These are phyloP conservation scores for Fusarium torulosum DNA, from an alignment of 2,329 filamentous ascomycete species.

Conservation along the genomic window DNA sequence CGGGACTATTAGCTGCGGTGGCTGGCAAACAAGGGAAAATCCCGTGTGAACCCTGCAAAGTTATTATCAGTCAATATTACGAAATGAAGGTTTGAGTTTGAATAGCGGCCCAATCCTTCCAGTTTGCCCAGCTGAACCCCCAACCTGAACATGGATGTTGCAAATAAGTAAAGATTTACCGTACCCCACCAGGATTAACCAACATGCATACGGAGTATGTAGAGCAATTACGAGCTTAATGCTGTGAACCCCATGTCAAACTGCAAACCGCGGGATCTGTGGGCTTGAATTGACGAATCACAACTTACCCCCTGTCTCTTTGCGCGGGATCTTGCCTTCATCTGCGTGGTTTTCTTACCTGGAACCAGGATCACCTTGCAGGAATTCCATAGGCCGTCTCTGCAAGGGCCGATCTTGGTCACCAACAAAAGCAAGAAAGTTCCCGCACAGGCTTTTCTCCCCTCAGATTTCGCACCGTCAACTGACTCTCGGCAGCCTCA, in stretches of 20 bases:
- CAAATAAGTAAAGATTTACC: constrained; percentile 4
- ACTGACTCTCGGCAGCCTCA: neutral
- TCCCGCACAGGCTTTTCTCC: constrained; percentile 19
- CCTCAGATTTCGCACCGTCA: constrained; percentile 5
- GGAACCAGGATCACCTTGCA: neutral
- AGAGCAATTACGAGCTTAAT: neutral
- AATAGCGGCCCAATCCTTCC: too few species aligned
- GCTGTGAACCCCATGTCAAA: neutral
- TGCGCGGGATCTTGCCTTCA: neutral
- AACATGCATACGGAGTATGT: neutral
- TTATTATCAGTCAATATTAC: neutral
- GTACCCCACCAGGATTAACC: neutral
- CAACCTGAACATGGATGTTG: neutral
- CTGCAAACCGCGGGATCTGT: neutral
- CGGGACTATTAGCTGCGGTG: too few species aligned
- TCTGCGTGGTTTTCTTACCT: constrained; percentile 14
- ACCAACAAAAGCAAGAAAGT: constrained; percentile 15
- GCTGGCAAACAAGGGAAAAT: too few species aligned
- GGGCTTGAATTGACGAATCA: neutral
- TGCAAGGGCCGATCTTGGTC: neutral
- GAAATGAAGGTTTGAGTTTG: too few species aligned
- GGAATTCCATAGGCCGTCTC: neutral
- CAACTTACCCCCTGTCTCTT: neutral
- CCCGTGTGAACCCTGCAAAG: neutral
- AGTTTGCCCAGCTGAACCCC: too few species aligned